Base-by-base conservation (phyloP, 1,139 yeast genomes). In the Yamadazyma sp. region DNA sequence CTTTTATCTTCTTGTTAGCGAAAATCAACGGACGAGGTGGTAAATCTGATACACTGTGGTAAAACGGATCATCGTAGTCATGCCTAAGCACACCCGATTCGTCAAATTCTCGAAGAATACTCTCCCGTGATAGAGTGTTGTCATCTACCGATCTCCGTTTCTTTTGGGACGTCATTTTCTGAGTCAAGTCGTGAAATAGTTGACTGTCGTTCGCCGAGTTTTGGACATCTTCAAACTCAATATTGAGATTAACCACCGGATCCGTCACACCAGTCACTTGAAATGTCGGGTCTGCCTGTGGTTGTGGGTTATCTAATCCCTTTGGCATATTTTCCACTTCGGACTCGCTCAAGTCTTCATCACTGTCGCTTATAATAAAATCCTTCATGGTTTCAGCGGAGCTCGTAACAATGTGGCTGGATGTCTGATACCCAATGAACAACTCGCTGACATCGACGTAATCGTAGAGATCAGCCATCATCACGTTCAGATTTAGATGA, bases 1-100 rank as follows among this genome's bases (percentile, higher is more conserved):
- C 58, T 1, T 54, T 62, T 44, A 81, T 80, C 46, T 75, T 78
- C 42, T 73, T 78, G 15, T 89, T 89, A 0, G 90, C 89, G 59
- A 80, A 82, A 2, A 77, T 59, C 42, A 82, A 70, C 0, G 94
- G 82, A 20, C 63, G 65, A 1, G 59, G 38, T 1, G 83, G 82
- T 4, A 77, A 63, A 46, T 85, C 86, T 1, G 56, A 53, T 0
- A 64, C 57, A 23, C 70, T 64, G 17, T 81, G 73, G 50, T 78
- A 89, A 47, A 62, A 79, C 0, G 96, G 96, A 43, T 78, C 85
- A 2, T 51, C 44, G 52, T 84, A 83, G 15, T 79, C 71, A 9
- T 78, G 61, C 44, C 73, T 67, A 1, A 84, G 71, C 5, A 74
- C 49, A 0, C 81, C 82, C 24, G 57, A 50, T 0, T 57, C 51